Base-by-base conservation (phyloP, 257 asterid genomes). In the Coffea eugenioides region DNA sequence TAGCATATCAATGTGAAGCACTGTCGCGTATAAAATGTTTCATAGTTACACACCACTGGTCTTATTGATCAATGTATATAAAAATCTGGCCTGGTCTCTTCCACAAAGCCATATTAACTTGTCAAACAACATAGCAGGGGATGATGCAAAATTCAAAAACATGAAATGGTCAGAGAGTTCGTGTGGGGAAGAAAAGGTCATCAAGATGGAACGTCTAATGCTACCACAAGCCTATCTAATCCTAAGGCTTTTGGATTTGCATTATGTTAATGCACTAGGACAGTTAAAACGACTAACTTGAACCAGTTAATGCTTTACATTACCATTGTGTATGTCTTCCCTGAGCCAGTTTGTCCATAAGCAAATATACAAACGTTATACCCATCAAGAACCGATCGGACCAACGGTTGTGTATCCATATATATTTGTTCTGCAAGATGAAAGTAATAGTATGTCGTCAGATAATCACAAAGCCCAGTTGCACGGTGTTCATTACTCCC, bases 281-380 rank as follows among this genome's bases (percentile, higher is more conserved):
- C 14, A 31, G 34, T 31, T 6, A 66, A 1, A 43, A 66, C 4
- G 41, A 27, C 39, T 66, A 31, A 66, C 0, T 27, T 13, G 14
- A 31, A 46, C 48, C 7, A 73, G 45, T 14, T 76, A 76, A 8
- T 41, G 43, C 34, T 36, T 64, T 36, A 64, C 45, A 43, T 76
- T 92, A 94, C 98, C 98, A 94, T 94, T 18, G 98, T 92, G 70
- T 94, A 91, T 59, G 97, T 94, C 83, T 94, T 94, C 69, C 98
- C 98, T 4, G 98, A 92, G 71, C 98, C 97, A 23, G 97, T 94
- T 86, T 94, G 97, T 49, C 98, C 98, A 16, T 94, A 94, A 0
- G 98, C 98, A 81, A 94, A 94, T 48, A 94, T 93, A 80, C 98
- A 94, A 49, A 92, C 97, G 81, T 94, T 92, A 79, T 77, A 94